These are phyloP conservation scores for Cryptococcus deneoformans DNA, from an alignment of 1,284 basidiomycete species.

Conservation along the genomic window DNA sequence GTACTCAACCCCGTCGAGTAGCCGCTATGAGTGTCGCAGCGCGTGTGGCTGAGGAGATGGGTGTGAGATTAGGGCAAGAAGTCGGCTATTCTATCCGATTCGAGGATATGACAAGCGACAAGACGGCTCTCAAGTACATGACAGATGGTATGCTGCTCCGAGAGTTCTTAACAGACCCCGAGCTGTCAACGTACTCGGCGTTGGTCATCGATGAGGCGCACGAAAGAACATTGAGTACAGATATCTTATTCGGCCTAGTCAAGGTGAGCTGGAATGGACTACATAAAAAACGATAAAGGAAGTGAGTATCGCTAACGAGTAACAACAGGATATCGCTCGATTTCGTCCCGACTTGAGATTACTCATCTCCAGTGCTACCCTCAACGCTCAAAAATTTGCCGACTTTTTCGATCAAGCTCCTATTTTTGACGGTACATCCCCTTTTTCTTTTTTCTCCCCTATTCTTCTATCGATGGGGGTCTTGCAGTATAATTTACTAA, in stretches of 20 bases:
- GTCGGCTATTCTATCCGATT: slow-evolving; percentile 99
- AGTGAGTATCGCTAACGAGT: no score
- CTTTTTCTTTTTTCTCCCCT: slow-evolving; percentile 28
- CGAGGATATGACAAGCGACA: slow-evolving; percentile 98
- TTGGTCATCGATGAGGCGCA: slow-evolving; percentile 97
- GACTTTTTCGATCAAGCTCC: slow-evolving; percentile 94
- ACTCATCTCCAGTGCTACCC: slow-evolving; percentile 92
- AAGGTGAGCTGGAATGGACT: slow-evolving; percentile 64
- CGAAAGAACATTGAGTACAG: slow-evolving; percentile 91
- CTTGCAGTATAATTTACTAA: slow-evolving; percentile 35
- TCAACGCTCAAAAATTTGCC: slow-evolving; percentile 95
- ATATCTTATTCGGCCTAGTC: slow-evolving; percentile 93
- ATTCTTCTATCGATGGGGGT: neutral
- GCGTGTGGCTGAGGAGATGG: slow-evolving; percentile 98
- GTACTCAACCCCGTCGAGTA: slow-evolving; percentile 97
- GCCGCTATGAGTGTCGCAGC: slow-evolving; percentile 99
- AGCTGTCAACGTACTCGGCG: slow-evolving; percentile 85
- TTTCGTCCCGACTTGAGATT: slow-evolving; percentile 89
- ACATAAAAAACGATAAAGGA: no score
- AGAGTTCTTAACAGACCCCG: slow-evolving; percentile 93
- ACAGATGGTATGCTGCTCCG: slow-evolving; percentile 97
- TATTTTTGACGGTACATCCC: slow-evolving; percentile 71
- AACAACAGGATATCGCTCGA: slow-evolving; percentile 81
- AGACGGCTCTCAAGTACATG: slow-evolving; percentile 97
- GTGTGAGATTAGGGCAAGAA: slow-evolving; percentile 91